phyloP scores from a whole-genome alignment of 768 basidiomycete genomes.

The Mycena kentingensis region DNA sequence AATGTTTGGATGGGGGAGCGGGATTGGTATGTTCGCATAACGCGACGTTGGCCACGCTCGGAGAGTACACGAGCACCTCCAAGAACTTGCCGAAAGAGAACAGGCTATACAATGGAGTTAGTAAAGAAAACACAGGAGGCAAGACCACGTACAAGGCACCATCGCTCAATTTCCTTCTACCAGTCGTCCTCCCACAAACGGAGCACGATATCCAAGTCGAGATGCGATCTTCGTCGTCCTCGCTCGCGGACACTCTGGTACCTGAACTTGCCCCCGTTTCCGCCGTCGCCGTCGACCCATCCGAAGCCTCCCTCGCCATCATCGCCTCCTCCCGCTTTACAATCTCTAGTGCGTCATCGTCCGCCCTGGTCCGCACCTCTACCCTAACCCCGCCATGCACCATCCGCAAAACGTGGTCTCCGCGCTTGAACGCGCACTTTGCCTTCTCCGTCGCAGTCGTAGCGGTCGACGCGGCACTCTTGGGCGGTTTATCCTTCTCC shows the following conservation, averaged over 20 bases:
- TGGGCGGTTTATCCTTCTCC: constrained; percentile 10
- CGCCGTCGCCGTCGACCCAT: not conserved
- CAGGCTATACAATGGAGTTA: constrained; percentile 32
- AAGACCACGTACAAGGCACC: constrained; percentile 52
- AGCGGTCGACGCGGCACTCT: constrained; percentile 14
- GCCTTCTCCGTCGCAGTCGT: constrained; percentile 13
- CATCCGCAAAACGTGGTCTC: constrained; percentile 38
- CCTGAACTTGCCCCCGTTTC: not conserved
- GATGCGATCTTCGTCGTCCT: constrained; percentile 29
- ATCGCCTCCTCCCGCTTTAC: constrained; percentile 7
- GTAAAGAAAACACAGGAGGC: not conserved
- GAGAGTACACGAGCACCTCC: constrained; percentile 54
- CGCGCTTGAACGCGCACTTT: constrained; percentile 21
- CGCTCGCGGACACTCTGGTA: not conserved
- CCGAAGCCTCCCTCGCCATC: not conserved
- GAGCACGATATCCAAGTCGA: constrained; percentile 53
- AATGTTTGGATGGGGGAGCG: constrained; percentile 15
- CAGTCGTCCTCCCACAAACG: constrained; percentile 43
- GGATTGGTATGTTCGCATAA: constrained; percentile 53
- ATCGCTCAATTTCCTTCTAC: constrained; percentile 41
- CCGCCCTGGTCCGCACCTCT: constrained; percentile 10
- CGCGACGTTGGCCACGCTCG: constrained; percentile 34
- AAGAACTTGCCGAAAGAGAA: constrained; percentile 61
- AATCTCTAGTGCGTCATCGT: constrained; percentile 7
- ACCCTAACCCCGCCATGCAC: constrained; percentile 38